These are phyloP conservation scores for Claviceps fusiformis DNA, from an alignment of 2,329 filamentous ascomycete genomes.

Conservation along the genomic window DNA sequence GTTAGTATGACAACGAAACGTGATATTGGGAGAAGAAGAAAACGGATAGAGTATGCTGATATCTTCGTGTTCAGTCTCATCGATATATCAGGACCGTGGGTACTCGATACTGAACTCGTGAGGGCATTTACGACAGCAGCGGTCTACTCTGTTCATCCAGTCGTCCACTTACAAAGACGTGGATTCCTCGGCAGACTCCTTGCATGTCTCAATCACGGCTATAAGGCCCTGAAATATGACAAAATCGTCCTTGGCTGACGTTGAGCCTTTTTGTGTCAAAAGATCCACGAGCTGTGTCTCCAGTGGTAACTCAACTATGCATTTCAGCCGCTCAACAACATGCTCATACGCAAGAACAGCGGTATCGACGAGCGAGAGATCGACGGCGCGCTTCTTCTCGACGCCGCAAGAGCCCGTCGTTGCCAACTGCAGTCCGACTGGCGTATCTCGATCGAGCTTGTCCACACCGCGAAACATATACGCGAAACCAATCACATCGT, in stretches of 20 bases:
- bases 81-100: not conserved
- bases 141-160: not conserved
- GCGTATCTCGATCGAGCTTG: slow-evolving; percentile 27
- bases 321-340: slow-evolving; percentile 44
- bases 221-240: not conserved
- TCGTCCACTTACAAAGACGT: not conserved
- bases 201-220: not conserved
- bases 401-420: slow-evolving; percentile 34
- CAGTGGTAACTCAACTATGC: slow-evolving; percentile 41
- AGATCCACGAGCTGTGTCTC: slow-evolving; percentile 34
- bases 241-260: not conserved
- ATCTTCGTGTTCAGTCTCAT: no score
- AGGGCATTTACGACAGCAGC: not conserved
- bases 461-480: slow-evolving; percentile 37
- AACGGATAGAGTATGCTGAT: no score
- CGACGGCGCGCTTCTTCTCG: slow-evolving; percentile 12
- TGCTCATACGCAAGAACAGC: slow-evolving; percentile 58
- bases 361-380: slow-evolving; percentile 48
- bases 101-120: not conserved
- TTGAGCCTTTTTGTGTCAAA: not conserved
- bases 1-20: not conserved
- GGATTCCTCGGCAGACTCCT: not conserved
- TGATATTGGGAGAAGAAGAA: not conserved
- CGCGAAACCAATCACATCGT: slow-evolving; percentile 45
- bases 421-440: slow-evolving; percentile 36